phyloP scores from a whole-genome alignment of 306 rosid genomes.

The Pterocarpus santalinus region DNA sequence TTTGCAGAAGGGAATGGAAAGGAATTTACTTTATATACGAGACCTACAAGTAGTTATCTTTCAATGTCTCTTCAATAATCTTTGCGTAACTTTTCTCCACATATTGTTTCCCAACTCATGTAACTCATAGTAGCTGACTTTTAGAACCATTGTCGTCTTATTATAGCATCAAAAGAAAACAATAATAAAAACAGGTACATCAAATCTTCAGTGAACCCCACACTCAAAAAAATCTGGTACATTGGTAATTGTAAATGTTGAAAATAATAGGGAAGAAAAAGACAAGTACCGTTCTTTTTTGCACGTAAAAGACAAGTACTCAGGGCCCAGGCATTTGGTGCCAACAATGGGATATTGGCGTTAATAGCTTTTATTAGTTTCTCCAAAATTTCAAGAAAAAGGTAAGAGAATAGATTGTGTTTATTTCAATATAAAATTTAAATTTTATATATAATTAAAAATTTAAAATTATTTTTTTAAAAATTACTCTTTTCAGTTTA shows the following conservation, averaged over 20 bases:
- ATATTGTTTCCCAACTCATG: neutral
- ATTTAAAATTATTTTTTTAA: no score
- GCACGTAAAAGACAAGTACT: constrained; percentile 27
- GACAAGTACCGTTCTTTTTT: constrained; percentile 8
- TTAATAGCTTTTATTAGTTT: neutral
- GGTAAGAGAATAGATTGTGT: no score
- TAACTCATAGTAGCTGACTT: neutral
- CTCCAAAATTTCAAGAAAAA: neutral
- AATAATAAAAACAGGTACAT: neutral
- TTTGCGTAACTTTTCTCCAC: neutral
- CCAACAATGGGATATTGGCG: constrained; percentile 24
- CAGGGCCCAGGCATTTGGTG: constrained; percentile 22
- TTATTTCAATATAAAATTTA: no score
- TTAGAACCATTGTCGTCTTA: neutral
- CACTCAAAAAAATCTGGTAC: neutral
- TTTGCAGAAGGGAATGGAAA: neutral
- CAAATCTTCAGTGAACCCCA: constrained; percentile 1
- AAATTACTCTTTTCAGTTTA: no score
- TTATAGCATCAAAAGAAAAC: constrained; percentile 9
- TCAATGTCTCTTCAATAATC: neutral
- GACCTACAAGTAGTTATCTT: neutral
- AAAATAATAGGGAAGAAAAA: constrained; percentile 12
- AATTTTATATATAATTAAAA: no score
- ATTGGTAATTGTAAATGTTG: neutral
- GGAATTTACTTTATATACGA: neutral